Conservation (phyloP, 1,284 basidiomycete species). For the Mycosarcoma mackinlayi region DNA sequence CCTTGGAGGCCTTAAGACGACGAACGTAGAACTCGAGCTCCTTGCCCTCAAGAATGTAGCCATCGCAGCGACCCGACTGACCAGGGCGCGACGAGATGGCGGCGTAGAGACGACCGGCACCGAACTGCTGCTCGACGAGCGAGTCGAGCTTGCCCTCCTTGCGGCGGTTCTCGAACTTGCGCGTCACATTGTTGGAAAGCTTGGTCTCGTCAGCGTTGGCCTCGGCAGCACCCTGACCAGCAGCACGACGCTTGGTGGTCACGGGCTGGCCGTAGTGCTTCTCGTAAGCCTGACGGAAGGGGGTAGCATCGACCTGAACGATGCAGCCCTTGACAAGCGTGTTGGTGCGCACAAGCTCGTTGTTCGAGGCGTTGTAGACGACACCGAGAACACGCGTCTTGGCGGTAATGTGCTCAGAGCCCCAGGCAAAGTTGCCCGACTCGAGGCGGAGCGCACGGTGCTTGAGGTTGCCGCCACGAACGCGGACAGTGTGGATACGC, state of each 20-base stretch:
- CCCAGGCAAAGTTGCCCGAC: conserved; percentile 68
- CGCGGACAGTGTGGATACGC: conserved; percentile 68
- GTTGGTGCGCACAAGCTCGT: conserved; percentile 69
- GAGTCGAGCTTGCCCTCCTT: conserved; percentile 65
- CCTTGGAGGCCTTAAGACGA: conserved; percentile 62
- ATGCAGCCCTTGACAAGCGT: conserved; percentile 68
- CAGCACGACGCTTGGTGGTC: conserved; percentile 65
- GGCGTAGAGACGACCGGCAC: conserved; percentile 67
- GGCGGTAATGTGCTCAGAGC: conserved; percentile 68
- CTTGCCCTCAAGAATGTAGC: conserved; percentile 67
- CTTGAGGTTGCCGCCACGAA: conserved; percentile 68
- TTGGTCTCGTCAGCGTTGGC: conserved; percentile 57
- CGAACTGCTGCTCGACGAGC: conserved; percentile 68
- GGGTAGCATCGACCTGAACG: conserved; percentile 68
- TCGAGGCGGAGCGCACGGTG: conserved; percentile 67
- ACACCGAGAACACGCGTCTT: conserved; percentile 68
- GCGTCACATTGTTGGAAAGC: conserved; percentile 57
- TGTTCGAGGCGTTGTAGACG: conserved; percentile 69
- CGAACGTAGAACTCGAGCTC: conserved; percentile 68
- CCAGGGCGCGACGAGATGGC: conserved; percentile 65
- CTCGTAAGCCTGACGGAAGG: conserved; percentile 68
- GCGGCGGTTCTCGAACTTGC: conserved; percentile 62
- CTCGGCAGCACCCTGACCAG: conserved; percentile 58
- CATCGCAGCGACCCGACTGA: conserved; percentile 65
- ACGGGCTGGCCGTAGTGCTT: conserved; percentile 69